A percentile compares a stretch with the other conserved stretches of the same genome.
Conservation (phyloP, 208 protist species). For the Naegleria gruberi region DNA sequence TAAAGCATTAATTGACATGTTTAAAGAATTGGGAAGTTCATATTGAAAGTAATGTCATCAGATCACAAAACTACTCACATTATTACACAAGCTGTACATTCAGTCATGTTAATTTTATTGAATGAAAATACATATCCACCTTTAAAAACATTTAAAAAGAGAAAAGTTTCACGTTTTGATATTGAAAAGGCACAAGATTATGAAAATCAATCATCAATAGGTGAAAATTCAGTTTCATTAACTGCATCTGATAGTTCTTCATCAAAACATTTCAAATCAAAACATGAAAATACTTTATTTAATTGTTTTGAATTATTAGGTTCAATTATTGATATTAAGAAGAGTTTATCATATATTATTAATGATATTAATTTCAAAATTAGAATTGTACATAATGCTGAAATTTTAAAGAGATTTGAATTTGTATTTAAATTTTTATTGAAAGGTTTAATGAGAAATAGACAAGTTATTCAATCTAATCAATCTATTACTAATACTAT, state of each 20-base stretch:
- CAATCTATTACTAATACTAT: too few species aligned
- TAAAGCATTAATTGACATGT: background rate
- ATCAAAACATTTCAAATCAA: background rate
- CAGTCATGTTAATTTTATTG: background rate
- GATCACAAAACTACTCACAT: background rate
- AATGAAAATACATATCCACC: background rate
- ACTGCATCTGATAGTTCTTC: background rate
- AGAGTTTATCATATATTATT: background rate
- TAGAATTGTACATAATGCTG: background rate
- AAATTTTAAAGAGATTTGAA: conserved; percentile 6
- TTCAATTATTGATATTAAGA: background rate
- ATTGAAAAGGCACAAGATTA: background rate
- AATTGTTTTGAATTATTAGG: background rate
- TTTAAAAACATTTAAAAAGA: background rate
- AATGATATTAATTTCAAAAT: background rate
- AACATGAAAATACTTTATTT: background rate
- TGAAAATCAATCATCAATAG: background rate
- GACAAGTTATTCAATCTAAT: background rate
- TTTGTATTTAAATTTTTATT: background rate
- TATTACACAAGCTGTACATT: background rate
- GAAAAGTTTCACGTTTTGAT: background rate
- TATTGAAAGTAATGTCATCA: background rate
- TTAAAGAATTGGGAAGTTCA: background rate
- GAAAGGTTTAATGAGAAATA: background rate
- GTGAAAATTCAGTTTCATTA: too few species aligned